Percentiles rank a stretch among this genome's conserved stretches.
phyloP scores from a whole-genome alignment of 2,329 filamentous ascomycete genomes.

The Claviceps quebecensis region DNA sequence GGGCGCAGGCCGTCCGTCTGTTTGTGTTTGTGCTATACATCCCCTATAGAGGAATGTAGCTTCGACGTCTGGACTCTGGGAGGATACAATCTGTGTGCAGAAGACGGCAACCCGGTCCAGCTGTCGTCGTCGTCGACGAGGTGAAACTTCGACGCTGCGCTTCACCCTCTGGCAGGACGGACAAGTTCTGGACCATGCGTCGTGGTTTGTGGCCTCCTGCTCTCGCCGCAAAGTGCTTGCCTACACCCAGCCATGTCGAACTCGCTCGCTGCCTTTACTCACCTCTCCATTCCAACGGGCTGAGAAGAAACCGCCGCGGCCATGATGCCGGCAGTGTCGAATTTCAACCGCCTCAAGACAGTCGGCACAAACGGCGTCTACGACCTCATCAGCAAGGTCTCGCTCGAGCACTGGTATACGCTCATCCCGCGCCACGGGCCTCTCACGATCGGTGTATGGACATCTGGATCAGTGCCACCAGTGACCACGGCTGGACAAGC shows the following conservation, averaged over 20 bases:
- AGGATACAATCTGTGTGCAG: too few species aligned
- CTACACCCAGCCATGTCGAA: conserved; percentile 8
- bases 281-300: conserved; percentile 16
- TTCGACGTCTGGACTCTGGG: not conserved
- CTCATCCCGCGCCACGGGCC: too few species aligned
- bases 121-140: conserved; percentile 13
- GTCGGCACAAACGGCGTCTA: conserved; percentile 7
- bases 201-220: too few species aligned
- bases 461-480: too few species aligned
- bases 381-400: conserved; percentile 15
- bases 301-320: conserved; percentile 1
- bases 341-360: conserved; percentile 8
- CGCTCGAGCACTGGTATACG: conserved; percentile 1
- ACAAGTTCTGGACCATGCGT: conserved; percentile 1
- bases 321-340: conserved; percentile 7
- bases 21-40: too few species aligned
- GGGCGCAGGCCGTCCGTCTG: too few species aligned
- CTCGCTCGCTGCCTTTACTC: conserved; percentile 15
- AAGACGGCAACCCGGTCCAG: conserved; percentile 14
- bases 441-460: too few species aligned
- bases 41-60: not conserved
- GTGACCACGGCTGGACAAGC: too few species aligned
- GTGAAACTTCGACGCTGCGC: conserved; percentile 1
- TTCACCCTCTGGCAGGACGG: conserved; percentile 20
- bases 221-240: too few species aligned